Evolutionary conservation across 495 filamentous ascomycete species (phyloP).

Genomic region (Elasticomyces elasticus): DNA sequence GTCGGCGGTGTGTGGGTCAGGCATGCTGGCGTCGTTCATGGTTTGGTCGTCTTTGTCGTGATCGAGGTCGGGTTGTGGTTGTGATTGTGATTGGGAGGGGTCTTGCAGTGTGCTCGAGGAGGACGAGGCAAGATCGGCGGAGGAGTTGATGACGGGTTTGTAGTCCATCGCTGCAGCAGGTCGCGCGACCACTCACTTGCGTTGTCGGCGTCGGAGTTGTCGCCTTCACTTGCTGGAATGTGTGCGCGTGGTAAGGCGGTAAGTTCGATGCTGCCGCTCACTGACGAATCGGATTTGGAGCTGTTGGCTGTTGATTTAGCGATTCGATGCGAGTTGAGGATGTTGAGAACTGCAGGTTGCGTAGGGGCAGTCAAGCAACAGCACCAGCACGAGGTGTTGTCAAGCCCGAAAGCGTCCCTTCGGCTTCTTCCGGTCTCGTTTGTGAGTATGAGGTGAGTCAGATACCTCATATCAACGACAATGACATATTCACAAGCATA

Average conservation of each 20-base stretch:
- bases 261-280: neutral
- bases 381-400: slow-evolving; percentile 5
- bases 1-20: neutral
- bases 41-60: slow-evolving; percentile 3
- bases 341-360: too few species aligned
- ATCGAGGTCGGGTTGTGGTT: slow-evolving; percentile 4
- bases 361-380: slow-evolving; percentile 10
- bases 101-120: slow-evolving; percentile 10
- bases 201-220: neutral
- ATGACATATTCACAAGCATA: neutral
- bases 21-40: neutral
- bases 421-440: neutral
- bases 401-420: neutral
- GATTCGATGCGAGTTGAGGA: neutral
- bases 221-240: neutral
- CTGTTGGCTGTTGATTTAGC: neutral
- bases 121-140: neutral
- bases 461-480: neutral
- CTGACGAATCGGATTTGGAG: neutral
- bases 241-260: neutral
- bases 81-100: neutral
- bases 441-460: neutral
- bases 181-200: neutral
- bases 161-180: neutral
- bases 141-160: slow-evolving; percentile 9